Evolutionary conservation across 1,284 basidiomycete genomes (phyloP), one percentile per base, ranked within the genome.

Genomic region (Puccinia horiana): DNA sequence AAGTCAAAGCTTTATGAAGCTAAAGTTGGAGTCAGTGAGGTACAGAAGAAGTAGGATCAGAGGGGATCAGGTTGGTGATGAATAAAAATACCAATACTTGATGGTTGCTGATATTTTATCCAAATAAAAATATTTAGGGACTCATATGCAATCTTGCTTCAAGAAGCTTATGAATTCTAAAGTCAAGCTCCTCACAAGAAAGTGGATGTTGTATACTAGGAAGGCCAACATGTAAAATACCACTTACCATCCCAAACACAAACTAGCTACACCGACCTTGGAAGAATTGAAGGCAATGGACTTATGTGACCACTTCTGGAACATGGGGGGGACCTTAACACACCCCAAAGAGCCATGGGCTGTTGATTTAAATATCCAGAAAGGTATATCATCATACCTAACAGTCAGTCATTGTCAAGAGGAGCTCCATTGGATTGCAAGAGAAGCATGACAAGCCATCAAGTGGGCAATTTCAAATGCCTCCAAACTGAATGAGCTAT

Each of bases 331-430:
- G 1, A 12, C 12, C 1, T 32, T 74, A 8, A 32, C 23, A 6
- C 72, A 74, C 35, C 72, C 72, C 0, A 56, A 32, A 11, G 72
- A 74, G 35, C 47, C 72, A 2, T 74, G 72, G 72, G 72, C 72
- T 35, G 20, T 56, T 37, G 26, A 74, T 35, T 0, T 37, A 35
- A 23, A 20, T 14, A 74, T 40, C 40, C 42, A 56, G 32, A 56
- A 49, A 26, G 49, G 42, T 9, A 74, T 74, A 12, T 16, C 26
- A 16, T 8, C 9, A 35, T 74, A 54, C 35, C 44, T 74, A 1
- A 49, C 54, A 18, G 29, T 54, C 52, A 49, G 16, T n/a, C 47
- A 56, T 23, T 49, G 47, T 16, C 16, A 74, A 14, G 72, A 74
- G 1, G 72, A 74, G 29, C 14, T 73, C 11, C 44, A 16, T 1